Base-by-base conservation (phyloP, 2,329 filamentous ascomycete genomes). In the Claviceps sp. region DNA sequence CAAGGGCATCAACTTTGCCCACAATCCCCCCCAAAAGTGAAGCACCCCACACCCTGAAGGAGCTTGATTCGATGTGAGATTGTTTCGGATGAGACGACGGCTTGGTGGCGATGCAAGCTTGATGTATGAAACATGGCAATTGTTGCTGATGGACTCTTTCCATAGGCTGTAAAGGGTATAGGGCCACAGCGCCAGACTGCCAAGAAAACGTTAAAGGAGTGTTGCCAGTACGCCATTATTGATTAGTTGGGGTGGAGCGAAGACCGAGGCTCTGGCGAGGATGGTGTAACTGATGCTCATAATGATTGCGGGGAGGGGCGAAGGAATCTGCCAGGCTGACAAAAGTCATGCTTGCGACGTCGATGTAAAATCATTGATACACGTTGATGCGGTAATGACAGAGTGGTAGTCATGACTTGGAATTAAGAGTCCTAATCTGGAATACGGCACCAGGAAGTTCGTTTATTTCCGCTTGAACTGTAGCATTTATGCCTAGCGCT, bases 391-490 rank as follows among this genome's bases (percentile, higher is more conserved):
- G 16, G 16, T 4, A 34, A 16, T 11, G n/a, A 49, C 16, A 20
- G 11, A 16, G 24, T 42, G 26, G 37, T 54, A 56, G 55, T 61
- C 72, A 85, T 62, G 78, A 69, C 69, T 89, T 89, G 36, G 77
- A 68, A 26, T 81, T 77, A 49, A 85, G 72, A 41, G 87, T 93
- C 72, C 94, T 94, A 66, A 98, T 96, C 71, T 98, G 93, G 67
- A 98, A 98, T 1, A 90, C 88, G 38, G 91, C 93, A 5, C 79
- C 79, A 0, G 93, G 93, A 51, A 98, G 74, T 65, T 95, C 91
- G 52, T 76, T 85, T 51, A 86, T 87, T 70, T 96, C 93, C 4
- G 89, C 93, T 60, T 95, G 87, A 1, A 98, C 91, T 1, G 85
- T 94, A 9, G 90, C 90, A 60, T 84, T 84, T 60, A 97, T 89